Percentiles rank a stretch among this genome's conserved stretches.
Evolutionary conservation across 345 rosid genomes (phyloP).

Genomic region (Citrus cavaleriei): DNA sequence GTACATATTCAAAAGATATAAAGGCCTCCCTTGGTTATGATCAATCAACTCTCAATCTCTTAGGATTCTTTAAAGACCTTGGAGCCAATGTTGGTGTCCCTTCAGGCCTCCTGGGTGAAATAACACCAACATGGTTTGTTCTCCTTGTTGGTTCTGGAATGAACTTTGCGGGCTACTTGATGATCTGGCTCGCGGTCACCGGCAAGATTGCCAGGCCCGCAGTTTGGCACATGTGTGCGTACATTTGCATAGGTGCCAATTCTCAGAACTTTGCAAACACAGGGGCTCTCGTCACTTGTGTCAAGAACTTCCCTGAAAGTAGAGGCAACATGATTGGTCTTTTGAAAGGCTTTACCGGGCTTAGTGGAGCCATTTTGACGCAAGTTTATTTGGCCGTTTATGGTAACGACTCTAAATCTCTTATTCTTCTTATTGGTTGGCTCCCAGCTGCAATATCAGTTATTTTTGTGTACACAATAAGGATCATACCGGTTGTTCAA

Average conservation of each 20-base stretch:
- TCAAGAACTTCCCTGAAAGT: conserved; percentile 81
- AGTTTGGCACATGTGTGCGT: conserved; percentile 85
- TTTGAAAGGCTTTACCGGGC: conserved; percentile 74
- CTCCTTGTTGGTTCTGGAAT: conserved; percentile 69
- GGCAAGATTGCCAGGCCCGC: conserved; percentile 55
- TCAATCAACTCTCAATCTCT: conserved; percentile 70
- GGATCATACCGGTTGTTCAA: conserved; percentile 44
- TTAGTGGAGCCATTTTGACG: conserved; percentile 84
- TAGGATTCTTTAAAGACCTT: conserved; percentile 85
- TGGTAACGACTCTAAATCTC: conserved; percentile 67
- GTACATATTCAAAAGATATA: conserved; percentile 76
- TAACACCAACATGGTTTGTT: conserved; percentile 91
- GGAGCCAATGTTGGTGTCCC: conserved; percentile 81
- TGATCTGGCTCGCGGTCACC: conserved; percentile 79
- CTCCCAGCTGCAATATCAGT: conserved; percentile 77
- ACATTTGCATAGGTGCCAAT: conserved; percentile 77
- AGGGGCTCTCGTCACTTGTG: conserved; percentile 84
- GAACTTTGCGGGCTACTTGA: conserved; percentile 79
- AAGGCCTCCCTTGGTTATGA: conserved; percentile 74
- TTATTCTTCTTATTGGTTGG: conserved; percentile 78
- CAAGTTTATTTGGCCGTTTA: conserved; percentile 79
- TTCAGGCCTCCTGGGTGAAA: conserved; percentile 81
- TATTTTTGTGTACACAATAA: conserved; percentile 61
- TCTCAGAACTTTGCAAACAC: conserved; percentile 87
- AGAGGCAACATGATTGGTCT: conserved; percentile 80